Evolutionary conservation across 2,329 filamentous ascomycete species (phyloP).

Genomic region (Lojkania enalia): DNA sequence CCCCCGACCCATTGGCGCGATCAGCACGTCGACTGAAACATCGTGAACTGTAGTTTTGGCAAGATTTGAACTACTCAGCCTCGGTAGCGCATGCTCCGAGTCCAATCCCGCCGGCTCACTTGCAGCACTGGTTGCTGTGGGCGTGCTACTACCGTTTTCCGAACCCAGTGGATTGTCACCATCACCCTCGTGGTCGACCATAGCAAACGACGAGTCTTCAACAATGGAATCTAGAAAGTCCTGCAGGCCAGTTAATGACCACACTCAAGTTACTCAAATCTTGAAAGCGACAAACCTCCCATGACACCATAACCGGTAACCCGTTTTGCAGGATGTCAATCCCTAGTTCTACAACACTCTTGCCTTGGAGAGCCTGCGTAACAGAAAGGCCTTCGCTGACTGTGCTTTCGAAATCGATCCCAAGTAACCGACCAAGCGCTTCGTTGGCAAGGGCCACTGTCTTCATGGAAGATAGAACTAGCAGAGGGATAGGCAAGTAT

Average conservation of each 20-base stretch:
- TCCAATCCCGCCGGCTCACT: conserved; percentile 10
- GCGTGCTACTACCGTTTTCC: conserved; percentile 34
- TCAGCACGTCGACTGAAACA: conserved; percentile 68
- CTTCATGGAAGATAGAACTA: conserved; percentile 70
- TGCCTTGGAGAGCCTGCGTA: conserved; percentile 65
- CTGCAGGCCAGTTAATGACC: conserved; percentile 24
- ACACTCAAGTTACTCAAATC: neutral
- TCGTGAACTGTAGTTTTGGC: conserved; percentile 56
- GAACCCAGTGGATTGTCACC: conserved; percentile 11
- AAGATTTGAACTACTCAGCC: conserved; percentile 41
- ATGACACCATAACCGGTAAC: conserved; percentile 54
- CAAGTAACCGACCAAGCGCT: conserved; percentile 71
- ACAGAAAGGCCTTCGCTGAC: conserved; percentile 50
- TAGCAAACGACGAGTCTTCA: conserved; percentile 39
- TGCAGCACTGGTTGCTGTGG: conserved; percentile 19
- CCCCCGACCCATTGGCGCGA: conserved; percentile 50
- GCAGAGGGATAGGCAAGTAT: conserved; percentile 71
- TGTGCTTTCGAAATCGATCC: conserved; percentile 54
- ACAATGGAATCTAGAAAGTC: conserved; percentile 50
- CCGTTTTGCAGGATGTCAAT: conserved; percentile 74
- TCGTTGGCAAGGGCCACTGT: conserved; percentile 75
- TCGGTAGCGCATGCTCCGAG: conserved; percentile 20
- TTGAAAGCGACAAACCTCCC: conserved; percentile 47
- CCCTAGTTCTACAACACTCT: conserved; percentile 69
- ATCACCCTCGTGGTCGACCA: conserved; percentile 14